Base-by-base conservation (phyloP, 2,329 filamentous ascomycete genomes). In the Diaporthe helianthi region DNA sequence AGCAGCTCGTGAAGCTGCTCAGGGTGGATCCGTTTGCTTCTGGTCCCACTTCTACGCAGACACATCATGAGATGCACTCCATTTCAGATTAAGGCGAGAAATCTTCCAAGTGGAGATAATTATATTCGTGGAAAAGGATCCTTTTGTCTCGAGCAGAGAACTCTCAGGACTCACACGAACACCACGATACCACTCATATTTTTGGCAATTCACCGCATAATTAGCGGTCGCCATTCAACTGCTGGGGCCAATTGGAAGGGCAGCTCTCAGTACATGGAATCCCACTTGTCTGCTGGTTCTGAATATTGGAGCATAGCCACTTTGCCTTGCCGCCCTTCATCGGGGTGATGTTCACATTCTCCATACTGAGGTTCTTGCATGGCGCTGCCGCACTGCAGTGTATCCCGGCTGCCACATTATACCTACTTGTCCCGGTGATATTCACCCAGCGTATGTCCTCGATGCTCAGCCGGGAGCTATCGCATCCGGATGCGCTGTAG, bases 371-470 rank as follows among this genome's bases (percentile, higher is more conserved):
- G 5, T 79, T 79, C 22, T 79, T 80, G 72, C 83, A 86, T 19
- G 83, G 84, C 44, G 78, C 78, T 2, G 75, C 72, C 13, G 78
- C 75, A 15, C 78, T 79, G 74, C 82, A 84, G 74, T 85, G 82
- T 53, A 85, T 83, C 5, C 80, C 83, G 8, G 79, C 79, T 2
- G 80, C 83, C 26, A 85, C 79, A 72, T 85, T 85, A 71, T 84
- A 85, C 38, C 81, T 76, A 69, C 79, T 81, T 3, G 83, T 85
- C 7, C 84, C 84, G 1, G 80, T 83, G 64, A 86, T 80, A 72
- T 86, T 86, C 68, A 83, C 79, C 82, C 83, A 85, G 47, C 78
- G 81, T 29, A 86, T 76, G 71, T 85, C 82, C 46, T 76, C 77
- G 68, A 86, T 85, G 63, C 80, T 76, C 49, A 84, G 75, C 52